Evolutionary conservation across 345 rosid species (phyloP).

Genomic region (Toxicodendron radicans): DNA sequence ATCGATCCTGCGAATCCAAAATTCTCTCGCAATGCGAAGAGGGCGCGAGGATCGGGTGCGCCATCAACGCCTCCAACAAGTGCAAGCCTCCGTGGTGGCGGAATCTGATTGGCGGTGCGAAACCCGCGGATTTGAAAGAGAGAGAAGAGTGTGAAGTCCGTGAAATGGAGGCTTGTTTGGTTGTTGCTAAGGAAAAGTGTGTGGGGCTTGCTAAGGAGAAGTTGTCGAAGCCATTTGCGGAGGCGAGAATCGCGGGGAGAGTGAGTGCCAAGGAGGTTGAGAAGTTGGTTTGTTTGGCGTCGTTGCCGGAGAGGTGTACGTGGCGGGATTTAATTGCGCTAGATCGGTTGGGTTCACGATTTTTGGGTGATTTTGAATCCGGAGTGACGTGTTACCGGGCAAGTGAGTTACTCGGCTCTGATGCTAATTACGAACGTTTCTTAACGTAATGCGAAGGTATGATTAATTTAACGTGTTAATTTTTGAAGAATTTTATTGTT

Average conservation of each 20-base stretch:
- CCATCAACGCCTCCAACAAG: constrained; percentile 64
- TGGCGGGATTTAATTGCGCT: constrained; percentile 34
- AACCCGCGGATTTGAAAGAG: constrained; percentile 46
- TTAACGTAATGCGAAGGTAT: constrained; percentile 5
- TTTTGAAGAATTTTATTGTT: neutral
- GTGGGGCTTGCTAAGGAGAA: constrained; percentile 57
- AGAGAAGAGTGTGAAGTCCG: constrained; percentile 76
- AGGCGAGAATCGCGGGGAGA: constrained; percentile 58
- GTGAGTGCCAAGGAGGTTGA: constrained; percentile 25
- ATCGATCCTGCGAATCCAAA: constrained; percentile 41
- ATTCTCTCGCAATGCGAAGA: constrained; percentile 70
- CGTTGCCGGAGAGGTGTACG: constrained; percentile 38
- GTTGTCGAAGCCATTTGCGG: constrained; percentile 52
- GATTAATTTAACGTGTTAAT: neutral
- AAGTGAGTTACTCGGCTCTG: constrained; percentile 38
- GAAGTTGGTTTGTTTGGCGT: constrained; percentile 44
- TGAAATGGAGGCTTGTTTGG: constrained; percentile 67
- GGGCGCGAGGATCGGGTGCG: constrained; percentile 82
- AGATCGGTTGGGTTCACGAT: constrained; percentile 17
- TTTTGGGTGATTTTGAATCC: constrained; percentile 23
- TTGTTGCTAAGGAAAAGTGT: constrained; percentile 64
- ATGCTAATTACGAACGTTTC: neutral
- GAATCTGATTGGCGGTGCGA: constrained; percentile 33
- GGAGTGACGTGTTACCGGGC: constrained; percentile 41
- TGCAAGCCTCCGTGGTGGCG: constrained; percentile 92